These are phyloP conservation scores for Penicillium sclerotigenum DNA, from an alignment of 2,329 filamentous ascomycete genomes.

Conservation along the genomic window DNA sequence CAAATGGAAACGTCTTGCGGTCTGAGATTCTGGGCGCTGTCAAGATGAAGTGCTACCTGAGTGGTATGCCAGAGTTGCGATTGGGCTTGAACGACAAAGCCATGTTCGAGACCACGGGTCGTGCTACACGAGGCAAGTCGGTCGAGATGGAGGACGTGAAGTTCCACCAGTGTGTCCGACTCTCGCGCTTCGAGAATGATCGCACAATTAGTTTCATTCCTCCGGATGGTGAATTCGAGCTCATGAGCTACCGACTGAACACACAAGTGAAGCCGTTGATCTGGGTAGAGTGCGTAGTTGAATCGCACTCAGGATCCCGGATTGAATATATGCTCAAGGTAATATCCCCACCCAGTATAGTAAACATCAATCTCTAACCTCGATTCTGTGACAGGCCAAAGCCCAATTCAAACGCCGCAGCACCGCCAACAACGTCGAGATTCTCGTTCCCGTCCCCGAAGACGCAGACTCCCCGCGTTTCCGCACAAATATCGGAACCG, in stretches of 20 bases:
- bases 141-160: constrained; percentile 99
- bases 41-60: constrained; percentile 99
- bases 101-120: constrained; percentile 98
- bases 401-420: constrained; percentile 97
- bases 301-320: constrained; percentile 88
- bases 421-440: constrained; percentile 98
- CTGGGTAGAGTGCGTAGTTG: constrained; percentile 97
- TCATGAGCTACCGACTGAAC: constrained; percentile 98
- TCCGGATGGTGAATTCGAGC: constrained; percentile 95
- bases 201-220: constrained; percentile 98
- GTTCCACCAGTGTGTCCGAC: constrained; percentile 95
- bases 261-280: constrained; percentile 98
- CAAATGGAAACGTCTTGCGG: constrained; percentile 89
- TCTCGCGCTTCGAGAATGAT: constrained; percentile 97
- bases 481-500: constrained; percentile 93
- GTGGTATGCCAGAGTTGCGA: constrained; percentile 94
- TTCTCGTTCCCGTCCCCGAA: constrained; percentile 93
- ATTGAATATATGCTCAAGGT: constrained; percentile 99
- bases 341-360: background rate
- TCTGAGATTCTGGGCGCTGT: constrained; percentile 95
- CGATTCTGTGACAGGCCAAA: constrained; percentile 57
- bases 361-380: background rate
- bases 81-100: constrained; percentile 97
- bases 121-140: constrained; percentile 89
- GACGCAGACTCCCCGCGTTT: constrained; percentile 95